These are phyloP conservation scores for Cercospora citrullina DNA, from an alignment of 2,329 filamentous ascomycete genomes.

Conservation along the genomic window DNA sequence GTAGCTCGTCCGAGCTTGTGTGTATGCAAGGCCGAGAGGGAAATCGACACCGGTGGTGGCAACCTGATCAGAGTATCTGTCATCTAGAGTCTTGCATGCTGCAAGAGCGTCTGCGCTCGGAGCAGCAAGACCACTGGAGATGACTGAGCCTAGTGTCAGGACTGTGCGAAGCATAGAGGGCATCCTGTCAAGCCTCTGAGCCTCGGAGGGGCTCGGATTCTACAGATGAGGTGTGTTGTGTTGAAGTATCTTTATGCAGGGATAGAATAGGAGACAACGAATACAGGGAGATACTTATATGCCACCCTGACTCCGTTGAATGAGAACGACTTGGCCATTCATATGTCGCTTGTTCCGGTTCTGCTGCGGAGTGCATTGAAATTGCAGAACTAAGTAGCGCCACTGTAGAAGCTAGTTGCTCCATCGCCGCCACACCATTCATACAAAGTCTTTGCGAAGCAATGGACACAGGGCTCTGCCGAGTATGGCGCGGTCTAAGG, in stretches of 20 bases:
- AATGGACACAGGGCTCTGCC: neutral
- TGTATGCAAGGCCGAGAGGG: slow-evolving; percentile 21
- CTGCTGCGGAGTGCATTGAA: neutral
- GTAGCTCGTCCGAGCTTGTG: slow-evolving; percentile 21
- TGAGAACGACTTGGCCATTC: neutral
- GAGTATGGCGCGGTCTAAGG: neutral
- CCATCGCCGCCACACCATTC: neutral
- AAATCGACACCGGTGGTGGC: slow-evolving; percentile 18
- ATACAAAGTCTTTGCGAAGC: neutral
- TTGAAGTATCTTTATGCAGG: neutral
- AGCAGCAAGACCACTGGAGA: slow-evolving; percentile 9
- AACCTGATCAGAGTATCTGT: slow-evolving; percentile 21
- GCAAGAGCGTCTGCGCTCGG: slow-evolving; percentile 17
- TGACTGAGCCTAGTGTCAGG: neutral
- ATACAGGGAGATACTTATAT: neutral
- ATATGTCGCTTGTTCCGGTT: neutral
- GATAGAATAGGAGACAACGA: neutral
- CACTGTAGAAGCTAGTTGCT: neutral
- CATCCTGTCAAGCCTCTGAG: neutral
- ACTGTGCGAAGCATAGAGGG: neutral
- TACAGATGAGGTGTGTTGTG: neutral
- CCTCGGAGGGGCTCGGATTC: too few species aligned
- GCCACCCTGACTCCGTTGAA: neutral
- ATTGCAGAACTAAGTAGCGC: neutral
- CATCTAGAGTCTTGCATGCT: slow-evolving; percentile 15